Base-by-base conservation (phyloP, 2,329 filamentous ascomycete genomes). In the Chaetomiaceae sp. region DNA sequence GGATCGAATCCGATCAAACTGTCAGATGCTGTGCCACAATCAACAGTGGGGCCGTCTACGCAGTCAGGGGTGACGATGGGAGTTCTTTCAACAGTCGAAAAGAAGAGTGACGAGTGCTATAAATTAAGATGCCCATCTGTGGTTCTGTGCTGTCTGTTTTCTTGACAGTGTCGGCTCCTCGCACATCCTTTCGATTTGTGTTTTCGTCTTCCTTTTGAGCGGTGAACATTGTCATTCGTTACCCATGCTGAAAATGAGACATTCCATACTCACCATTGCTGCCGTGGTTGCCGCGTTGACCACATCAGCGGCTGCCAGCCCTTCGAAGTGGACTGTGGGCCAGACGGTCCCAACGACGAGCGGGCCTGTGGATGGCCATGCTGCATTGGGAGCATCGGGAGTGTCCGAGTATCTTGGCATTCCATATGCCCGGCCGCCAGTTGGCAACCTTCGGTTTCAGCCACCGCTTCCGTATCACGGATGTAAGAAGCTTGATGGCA, bases 401-500 rank as follows among this genome's bases (percentile, higher is more conserved):
- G 65, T 70, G 6, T 43, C 62, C 3, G 66, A 69, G 49, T 70
- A 65, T 38, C 57, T 68, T 1, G 67, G 66, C 6, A 60, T 64
- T 14, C 61, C 62, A 1, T 64, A 59, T 17, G 60, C 56, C 10
- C 45, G 56, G 24, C 57, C 61, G 29, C 62, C 62, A 1, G 49
- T 60, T 6, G 59, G 56, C 19, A 24, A 42, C 4, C 50, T 61
- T 17, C 55, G 61, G 0, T 62, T 60, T 32, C 54, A 52, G 5
- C 47, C 54, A 1, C 61, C 61, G 1, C 45, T 62, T n/a, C 53
- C 45, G 4, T 59, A 65, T 35, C 46, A n/a, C 14, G 44, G 47
- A 9, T 50, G 43, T 14, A 38, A 30, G 18, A 29, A 48, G 0
- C 56, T 58, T n/a, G 46, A 55, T 3, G 61, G 60, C 10, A 42